These are phyloP conservation scores for Pleurotus tuoliensis DNA, from an alignment of 768 basidiomycete genomes.

Conservation along the genomic window DNA sequence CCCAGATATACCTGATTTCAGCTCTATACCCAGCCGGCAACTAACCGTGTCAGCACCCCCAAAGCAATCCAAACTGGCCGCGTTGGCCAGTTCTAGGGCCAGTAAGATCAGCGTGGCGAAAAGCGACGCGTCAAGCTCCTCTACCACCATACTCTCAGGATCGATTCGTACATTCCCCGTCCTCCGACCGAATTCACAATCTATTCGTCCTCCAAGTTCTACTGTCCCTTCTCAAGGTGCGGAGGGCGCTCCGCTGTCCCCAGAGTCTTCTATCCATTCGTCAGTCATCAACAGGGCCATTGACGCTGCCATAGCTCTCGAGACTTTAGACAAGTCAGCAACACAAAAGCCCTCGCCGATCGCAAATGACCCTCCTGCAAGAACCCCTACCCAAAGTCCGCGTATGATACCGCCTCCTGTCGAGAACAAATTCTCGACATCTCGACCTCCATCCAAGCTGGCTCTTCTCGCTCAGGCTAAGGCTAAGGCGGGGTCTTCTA, in stretches of 20 bases:
- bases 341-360: slow-evolving; percentile 9
- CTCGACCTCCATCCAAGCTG: slow-evolving; percentile 62
- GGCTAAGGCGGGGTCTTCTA: slow-evolving; percentile 24
- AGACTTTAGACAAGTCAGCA: slow-evolving; percentile 41
- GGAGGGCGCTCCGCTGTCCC: slow-evolving; percentile 30
- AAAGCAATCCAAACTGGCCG: slow-evolving; percentile 65
- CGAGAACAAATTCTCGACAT: neutral
- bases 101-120: slow-evolving; percentile 33
- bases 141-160: slow-evolving; percentile 47
- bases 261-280: slow-evolving; percentile 41
- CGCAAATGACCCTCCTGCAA: slow-evolving; percentile 9
- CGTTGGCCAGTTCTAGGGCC: slow-evolving; percentile 62
- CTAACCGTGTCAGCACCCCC: slow-evolving; percentile 20
- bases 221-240: slow-evolving; percentile 21
- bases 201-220: slow-evolving; percentile 37
- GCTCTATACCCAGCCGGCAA: slow-evolving; percentile 40
- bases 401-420: slow-evolving; percentile 8
- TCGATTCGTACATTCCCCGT: slow-evolving; percentile 71
- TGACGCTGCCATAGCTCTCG: slow-evolving; percentile 60
- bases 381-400: slow-evolving; percentile 14
- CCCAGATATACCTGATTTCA: slow-evolving; percentile 52
- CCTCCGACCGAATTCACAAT: slow-evolving; percentile 65
- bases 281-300: slow-evolving; percentile 60
- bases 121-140: slow-evolving; percentile 50
- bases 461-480: slow-evolving; percentile 69